phyloP scores from a whole-genome alignment of 495 filamentous ascomycete species.

The Mytilinidion resinicola region DNA sequence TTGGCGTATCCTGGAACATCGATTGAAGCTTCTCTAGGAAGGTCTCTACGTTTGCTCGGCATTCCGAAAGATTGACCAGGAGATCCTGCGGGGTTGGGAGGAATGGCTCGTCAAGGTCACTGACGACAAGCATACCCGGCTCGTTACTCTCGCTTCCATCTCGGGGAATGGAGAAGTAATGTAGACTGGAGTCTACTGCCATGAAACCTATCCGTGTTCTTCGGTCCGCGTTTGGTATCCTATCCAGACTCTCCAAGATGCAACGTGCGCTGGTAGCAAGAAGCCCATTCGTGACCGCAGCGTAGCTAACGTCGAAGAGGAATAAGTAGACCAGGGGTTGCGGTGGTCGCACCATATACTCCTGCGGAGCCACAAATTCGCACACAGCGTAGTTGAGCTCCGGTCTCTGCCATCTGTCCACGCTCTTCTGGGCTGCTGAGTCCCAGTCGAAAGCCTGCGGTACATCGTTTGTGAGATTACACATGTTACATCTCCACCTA shows the following conservation, averaged over 20 bases:
- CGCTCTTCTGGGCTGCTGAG: constrained; percentile 74
- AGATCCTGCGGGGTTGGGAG: constrained; percentile 88
- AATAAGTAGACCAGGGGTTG: constrained; percentile 98
- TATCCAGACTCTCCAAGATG: constrained; percentile 89
- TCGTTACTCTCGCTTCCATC: constrained; percentile 78
- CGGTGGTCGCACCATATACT: constrained; percentile 98
- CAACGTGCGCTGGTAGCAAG: constrained; percentile 88
- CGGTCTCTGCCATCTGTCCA: constrained; percentile 81
- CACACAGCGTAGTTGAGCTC: constrained; percentile 93
- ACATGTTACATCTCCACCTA: constrained; percentile 99
- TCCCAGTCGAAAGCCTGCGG: constrained; percentile 99
- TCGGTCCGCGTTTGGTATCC: constrained; percentile 94
- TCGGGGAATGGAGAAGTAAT: constrained; percentile 90
- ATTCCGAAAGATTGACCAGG: constrained; percentile 84
- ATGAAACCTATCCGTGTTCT: constrained; percentile 91
- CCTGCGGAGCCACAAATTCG: constrained; percentile 95
- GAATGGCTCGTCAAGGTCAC: constrained; percentile 95
- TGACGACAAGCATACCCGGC: constrained; percentile 87
- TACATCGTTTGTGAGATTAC: constrained; percentile 96
- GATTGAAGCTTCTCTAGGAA: constrained; percentile 87
- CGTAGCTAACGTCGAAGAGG: constrained; percentile 92
- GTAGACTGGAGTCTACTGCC: constrained; percentile 87
- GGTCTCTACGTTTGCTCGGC: constrained; percentile 78
- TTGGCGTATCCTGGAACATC: constrained; percentile 95
- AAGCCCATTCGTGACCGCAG: constrained; percentile 85